These are phyloP conservation scores for Pythium dissotocum DNA, from an alignment of 352 stramenopile genomes.

Conservation along the genomic window DNA sequence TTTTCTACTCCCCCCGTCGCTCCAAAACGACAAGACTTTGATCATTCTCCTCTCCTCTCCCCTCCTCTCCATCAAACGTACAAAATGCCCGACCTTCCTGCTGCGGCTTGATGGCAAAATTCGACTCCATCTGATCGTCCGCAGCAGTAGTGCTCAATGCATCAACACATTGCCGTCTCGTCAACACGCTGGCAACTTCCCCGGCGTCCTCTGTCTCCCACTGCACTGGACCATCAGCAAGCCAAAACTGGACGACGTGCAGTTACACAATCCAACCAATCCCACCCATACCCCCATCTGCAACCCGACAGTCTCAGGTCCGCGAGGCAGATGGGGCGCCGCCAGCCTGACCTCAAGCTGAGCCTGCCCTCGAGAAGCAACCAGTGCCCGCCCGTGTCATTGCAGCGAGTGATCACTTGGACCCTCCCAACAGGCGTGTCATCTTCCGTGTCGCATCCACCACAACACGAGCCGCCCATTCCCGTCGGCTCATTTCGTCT, in stretches of 20 bases:
- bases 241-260: neutral
- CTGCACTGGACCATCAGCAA: neutral
- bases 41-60: neutral
- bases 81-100: too few relatives aligned
- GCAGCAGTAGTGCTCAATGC: neutral
- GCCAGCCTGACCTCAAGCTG: neutral
- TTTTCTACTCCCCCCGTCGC: too few relatives aligned
- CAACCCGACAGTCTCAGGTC: conserved; percentile 1
- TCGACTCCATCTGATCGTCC: neutral
- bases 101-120: neutral
- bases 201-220: neutral
- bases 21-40: too few relatives aligned
- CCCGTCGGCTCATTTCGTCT: neutral
- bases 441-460: neutral
- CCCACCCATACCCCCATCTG: neutral
- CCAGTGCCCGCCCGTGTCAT: neutral
- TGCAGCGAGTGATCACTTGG: neutral
- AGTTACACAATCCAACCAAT: neutral
- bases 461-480: neutral
- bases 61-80: neutral
- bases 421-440: neutral
- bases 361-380: neutral
- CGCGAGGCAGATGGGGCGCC: neutral
- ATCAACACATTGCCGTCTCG: neutral
- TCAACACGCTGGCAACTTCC: neutral